Conservation (phyloP, 371 early-diverging fungal species). For the Syncephalastrum sp. region DNA sequence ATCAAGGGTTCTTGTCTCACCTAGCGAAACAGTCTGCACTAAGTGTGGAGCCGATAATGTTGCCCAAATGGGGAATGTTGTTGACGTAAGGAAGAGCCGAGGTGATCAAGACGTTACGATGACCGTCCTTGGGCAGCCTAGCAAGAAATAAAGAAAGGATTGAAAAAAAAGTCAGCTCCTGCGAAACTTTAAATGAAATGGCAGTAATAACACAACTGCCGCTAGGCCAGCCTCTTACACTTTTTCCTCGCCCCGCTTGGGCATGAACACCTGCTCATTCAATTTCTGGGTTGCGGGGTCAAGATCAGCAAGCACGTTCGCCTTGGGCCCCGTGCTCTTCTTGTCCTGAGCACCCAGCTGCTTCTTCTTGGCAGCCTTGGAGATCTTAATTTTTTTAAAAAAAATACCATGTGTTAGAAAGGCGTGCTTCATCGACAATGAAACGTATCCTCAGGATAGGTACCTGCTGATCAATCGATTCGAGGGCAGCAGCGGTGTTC, state of each 20-base stretch:
- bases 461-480: constrained; percentile 39
- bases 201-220: not conserved
- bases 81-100: constrained; percentile 99
- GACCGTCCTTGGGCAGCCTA: constrained; percentile 65
- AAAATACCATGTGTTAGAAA: not conserved
- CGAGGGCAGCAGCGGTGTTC: constrained; percentile 25
- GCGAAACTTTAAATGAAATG: not conserved
- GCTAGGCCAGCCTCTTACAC: constrained; percentile 7
- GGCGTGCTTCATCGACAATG: not conserved
- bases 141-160: no score
- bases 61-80: constrained; percentile 99
- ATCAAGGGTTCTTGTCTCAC: constrained; percentile 23
- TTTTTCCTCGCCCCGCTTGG: constrained; percentile 1
- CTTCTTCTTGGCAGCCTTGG: constrained; percentile 39
- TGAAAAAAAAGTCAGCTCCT: not conserved
- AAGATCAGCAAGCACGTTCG: constrained; percentile 22
- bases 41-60: constrained; percentile 98
- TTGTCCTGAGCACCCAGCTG: constrained; percentile 21
- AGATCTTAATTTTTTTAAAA: constrained; percentile 13
- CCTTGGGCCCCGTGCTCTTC: constrained; percentile 20
- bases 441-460: not conserved
- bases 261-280: constrained; percentile 18
- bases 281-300: constrained; percentile 42
- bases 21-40: constrained; percentile 98
- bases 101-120: constrained; percentile 94